These are phyloP conservation scores for Plasmodium adleri DNA, from an alignment of 169 alveolate species.

Conservation along the genomic window DNA sequence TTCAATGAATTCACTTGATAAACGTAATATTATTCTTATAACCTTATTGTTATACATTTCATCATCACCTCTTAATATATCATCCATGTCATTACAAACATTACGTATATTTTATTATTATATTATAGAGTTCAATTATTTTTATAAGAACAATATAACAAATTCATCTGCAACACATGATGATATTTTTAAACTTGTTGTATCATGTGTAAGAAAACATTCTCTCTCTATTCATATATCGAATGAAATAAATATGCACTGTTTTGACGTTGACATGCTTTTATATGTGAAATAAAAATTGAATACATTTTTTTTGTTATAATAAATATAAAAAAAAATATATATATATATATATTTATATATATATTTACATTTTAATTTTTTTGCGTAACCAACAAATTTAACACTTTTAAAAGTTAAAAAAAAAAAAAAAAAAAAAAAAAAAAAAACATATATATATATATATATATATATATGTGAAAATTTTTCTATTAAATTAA, in stretches of 20 bases:
- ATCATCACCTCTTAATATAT: neutral
- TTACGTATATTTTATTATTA: constrained; percentile 23
- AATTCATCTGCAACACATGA: constrained; percentile 45
- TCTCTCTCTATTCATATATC: neutral
- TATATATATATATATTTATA: too few relatives aligned
- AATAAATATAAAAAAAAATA: too few relatives aligned
- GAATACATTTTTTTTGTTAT: too few relatives aligned
- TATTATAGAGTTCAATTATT: constrained; percentile 1
- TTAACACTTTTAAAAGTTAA: too few relatives aligned
- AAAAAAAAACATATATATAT: too few relatives aligned
- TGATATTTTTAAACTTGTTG: constrained; percentile 11
- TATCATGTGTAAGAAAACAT: neutral
- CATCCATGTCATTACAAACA: constrained; percentile 6
- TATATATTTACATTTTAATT: too few relatives aligned
- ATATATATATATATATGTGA: too few relatives aligned
- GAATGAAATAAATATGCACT: constrained; percentile 20
- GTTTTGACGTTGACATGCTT: constrained; percentile 27
- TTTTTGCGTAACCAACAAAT: too few relatives aligned
- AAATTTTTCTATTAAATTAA: too few relatives aligned
- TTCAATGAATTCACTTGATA: constrained; percentile 20
- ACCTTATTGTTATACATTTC: neutral
- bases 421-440: too few relatives aligned
- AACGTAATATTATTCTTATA: constrained; percentile 33
- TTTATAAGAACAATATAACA: neutral
- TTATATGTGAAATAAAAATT: neutral